These are phyloP conservation scores for Brachypodium distachyon DNA, from an alignment of 202 grass and related monocot genomes.

Conservation along the genomic window DNA sequence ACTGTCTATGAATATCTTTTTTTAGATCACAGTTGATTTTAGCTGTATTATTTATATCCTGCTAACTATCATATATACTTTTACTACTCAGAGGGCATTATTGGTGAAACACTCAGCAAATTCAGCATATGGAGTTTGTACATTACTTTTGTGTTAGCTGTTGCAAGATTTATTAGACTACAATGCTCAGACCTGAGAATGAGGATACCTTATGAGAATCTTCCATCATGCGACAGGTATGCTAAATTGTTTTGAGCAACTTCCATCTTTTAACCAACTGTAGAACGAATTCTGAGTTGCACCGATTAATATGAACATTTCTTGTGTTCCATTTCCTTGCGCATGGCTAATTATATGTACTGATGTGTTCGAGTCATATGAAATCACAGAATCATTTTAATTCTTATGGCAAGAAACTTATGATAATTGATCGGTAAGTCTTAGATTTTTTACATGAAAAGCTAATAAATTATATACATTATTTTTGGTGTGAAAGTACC, in stretches of 20 bases:
- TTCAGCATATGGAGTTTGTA: constrained; percentile 99
- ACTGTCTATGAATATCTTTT: not conserved
- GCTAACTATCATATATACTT: constrained; percentile 5
- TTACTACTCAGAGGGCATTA: constrained; percentile 82
- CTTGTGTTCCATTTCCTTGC: not conserved
- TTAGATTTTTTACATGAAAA: not conserved
- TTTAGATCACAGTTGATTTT: not conserved
- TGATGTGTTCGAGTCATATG: not conserved
- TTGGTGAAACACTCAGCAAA: constrained; percentile 97
- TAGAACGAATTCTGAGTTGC: not conserved
- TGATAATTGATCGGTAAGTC: not conserved
- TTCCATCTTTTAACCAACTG: not conserved
- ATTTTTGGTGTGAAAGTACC: not conserved
- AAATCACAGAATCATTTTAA: not conserved
- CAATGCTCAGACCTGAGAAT: constrained; percentile 98
- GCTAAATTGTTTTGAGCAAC: constrained; percentile 9
- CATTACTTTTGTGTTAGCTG: constrained; percentile 96
- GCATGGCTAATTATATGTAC: not conserved
- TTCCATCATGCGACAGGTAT: constrained; percentile 95
- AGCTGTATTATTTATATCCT: not conserved
- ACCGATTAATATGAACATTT: not conserved
- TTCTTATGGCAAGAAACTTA: not conserved
- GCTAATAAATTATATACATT: not conserved
- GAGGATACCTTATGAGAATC: constrained; percentile 99
- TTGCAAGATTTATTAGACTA: constrained; percentile 97